phyloP scores from a whole-genome alignment of 805 yeast genomes.

The Hanseniaspora occidentalis region DNA sequence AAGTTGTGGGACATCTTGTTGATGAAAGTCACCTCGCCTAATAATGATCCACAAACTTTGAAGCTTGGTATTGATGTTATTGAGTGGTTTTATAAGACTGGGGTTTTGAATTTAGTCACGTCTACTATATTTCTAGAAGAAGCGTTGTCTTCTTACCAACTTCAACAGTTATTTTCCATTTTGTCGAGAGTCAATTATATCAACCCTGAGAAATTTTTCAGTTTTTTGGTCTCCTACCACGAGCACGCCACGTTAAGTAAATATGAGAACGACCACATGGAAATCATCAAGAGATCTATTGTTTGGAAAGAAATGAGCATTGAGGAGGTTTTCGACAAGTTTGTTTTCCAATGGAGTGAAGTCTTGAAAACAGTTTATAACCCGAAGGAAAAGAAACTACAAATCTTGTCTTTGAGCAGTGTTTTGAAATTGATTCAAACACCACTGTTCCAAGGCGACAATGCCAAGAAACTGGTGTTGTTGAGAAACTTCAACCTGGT shows the following conservation, averaged over 20 bases:
- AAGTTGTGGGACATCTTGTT: conserved; percentile 23
- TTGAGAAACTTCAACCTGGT: conserved; percentile 21
- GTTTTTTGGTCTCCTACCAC: conserved; percentile 3
- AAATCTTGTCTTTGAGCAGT: conserved; percentile 47
- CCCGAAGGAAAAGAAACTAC: conserved; percentile 63
- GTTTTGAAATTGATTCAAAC: conserved; percentile 15
- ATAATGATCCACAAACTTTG: conserved; percentile 6
- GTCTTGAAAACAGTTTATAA: conserved; percentile 51
- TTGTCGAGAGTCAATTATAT: conserved; percentile 26
- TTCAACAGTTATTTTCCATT: conserved; percentile 24
- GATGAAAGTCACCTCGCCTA: conserved; percentile 5
- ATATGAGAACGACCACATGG: conserved; percentile 5
- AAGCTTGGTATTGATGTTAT: conserved; percentile 8
- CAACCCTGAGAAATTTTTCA: conserved; percentile 19
- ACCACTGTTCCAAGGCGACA: too few species aligned
- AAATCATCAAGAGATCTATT: conserved; percentile 14
- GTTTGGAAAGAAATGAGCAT: conserved; percentile 18
- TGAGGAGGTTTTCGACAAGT: conserved; percentile 17
- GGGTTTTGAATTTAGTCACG: conserved; percentile 16
- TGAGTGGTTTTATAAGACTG: conserved; percentile 18
- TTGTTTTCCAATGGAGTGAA: conserved; percentile 28
- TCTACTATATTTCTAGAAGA: conserved; percentile 21
- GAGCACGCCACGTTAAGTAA: neutral
- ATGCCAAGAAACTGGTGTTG: conserved; percentile 1
- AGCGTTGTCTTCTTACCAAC: conserved; percentile 19